Base-by-base conservation (phyloP, 176 grass and related monocot species). In the Poa annua region DNA sequence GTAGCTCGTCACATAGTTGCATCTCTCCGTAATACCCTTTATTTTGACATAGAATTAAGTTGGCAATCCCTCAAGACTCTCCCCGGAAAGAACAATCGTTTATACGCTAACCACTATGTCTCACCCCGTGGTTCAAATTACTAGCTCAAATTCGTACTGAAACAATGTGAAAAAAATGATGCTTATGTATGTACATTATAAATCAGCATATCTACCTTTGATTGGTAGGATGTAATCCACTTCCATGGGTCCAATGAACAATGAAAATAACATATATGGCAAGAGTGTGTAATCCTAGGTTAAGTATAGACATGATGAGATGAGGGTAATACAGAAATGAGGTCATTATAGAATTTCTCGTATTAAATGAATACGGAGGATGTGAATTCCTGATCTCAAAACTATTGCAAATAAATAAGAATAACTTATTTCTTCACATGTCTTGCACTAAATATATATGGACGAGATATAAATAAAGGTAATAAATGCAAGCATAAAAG, bases 301-400 rank as follows among this genome's bases (percentile, higher is more conserved):
- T 64, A 15, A 64, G 61, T 64, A 33, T 64, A 64, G 25, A 64
- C 29, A 65, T 65, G 62, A 65, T 65, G 62, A 34, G 26, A 65
- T 65, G 62, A 6, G 16, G 32, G 26, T 7, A 61, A 65, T 65
- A 65, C 25, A 17, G 29, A 29, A 29, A 65, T 14, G 62, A 17
- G 14, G 8, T 7, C 26, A 15, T 65, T 34, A 65, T 65, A 65
- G 62, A 65, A 65, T 34, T 64, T 65, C 1, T 0, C 1, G 14
- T 64, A 2, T 26, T 4, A 12, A 63, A 34, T 51, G 33, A 65
- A 34, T 8, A 65, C 5, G 6, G 14, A 65, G 6, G 29, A 33
- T 17, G 62, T 65, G 62, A 34, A 33, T 65, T 65, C 14, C 14
- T 8, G 8, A 65, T 65, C 13, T 34, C 13, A 26, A 15, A 65